These are phyloP conservation scores for Fusarium kyushuense DNA, from an alignment of 2,329 filamentous ascomycete species.

Conservation along the genomic window DNA sequence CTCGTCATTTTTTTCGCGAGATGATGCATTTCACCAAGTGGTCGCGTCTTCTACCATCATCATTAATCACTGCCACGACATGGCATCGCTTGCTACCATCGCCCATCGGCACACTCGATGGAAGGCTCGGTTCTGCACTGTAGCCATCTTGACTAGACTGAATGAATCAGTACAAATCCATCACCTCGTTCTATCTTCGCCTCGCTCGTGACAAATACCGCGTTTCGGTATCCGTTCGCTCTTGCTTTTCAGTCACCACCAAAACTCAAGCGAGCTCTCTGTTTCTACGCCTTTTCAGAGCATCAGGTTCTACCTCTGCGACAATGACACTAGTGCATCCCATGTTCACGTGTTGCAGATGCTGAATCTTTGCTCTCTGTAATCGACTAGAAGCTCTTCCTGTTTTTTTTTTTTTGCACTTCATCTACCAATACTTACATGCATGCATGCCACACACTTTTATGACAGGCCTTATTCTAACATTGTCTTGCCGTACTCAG, in stretches of 20 bases:
- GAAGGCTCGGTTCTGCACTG: background rate
- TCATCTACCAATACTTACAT: slow-evolving; percentile 23
- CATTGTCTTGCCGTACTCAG: slow-evolving; percentile 37
- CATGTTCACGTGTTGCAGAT: slow-evolving; percentile 18
- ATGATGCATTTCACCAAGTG: slow-evolving; percentile 37
- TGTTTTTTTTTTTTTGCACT: slow-evolving; percentile 1
- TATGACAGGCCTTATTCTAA: slow-evolving; percentile 38
- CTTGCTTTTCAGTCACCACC: slow-evolving; percentile 13
- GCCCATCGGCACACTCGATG: slow-evolving; percentile 13
- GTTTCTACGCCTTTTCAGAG: slow-evolving; percentile 13
- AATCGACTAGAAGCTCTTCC: background rate
- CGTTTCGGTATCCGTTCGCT: slow-evolving; percentile 26
- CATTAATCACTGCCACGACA: slow-evolving; percentile 10
- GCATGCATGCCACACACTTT: background rate
- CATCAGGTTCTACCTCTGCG: background rate
- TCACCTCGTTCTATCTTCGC: slow-evolving; percentile 6
- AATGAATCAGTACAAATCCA: slow-evolving; percentile 44
- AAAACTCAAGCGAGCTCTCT: slow-evolving; percentile 32
- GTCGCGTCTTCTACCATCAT: slow-evolving; percentile 17
- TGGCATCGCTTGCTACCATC: slow-evolving; percentile 13
- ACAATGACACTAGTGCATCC: slow-evolving; percentile 21
- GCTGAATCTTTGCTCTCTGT: slow-evolving; percentile 13
- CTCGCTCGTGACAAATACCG: slow-evolving; percentile 23
- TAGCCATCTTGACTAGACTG: slow-evolving; percentile 30
- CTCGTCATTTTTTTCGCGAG: background rate